Evolutionary conservation across 345 rosid species (phyloP), one percentile per base, ranked within the genome.

Genomic region (Tarenaya hassleriana): DNA sequence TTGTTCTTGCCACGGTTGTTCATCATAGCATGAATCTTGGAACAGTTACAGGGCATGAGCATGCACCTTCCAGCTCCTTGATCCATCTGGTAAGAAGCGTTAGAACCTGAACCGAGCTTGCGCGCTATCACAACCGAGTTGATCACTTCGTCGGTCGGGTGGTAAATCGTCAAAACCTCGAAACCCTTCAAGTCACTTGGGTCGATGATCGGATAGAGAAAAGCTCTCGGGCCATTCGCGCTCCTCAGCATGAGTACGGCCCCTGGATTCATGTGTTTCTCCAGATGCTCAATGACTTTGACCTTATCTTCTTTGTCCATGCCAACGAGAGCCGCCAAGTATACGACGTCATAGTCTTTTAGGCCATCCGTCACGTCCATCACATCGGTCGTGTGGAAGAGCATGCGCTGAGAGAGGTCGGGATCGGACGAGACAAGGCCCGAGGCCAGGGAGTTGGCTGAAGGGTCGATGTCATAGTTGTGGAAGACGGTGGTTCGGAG

Each of bases 281-380:
- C 75, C 70, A 89, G 58, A 58, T 89, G 94, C 12, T 69, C 75
- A 13, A 82, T 65, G 37, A 77, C 75, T 58, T 48, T 66, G 32
- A 66, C 37, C 66, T 85, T 89, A 59, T 73, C 77, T 18, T 76
- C 84, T 74, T 73, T 75, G 47, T 73, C 81, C 95, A 85, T 79
- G 17, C 97, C 97, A 34, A 85, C 97, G 14, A 89, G 72, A 42
- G 97, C 97, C 0, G 92, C 97, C 76, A 89, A 70, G 77, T 85
- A 89, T 27, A 89, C 74, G 3, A 89, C 92, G 13, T 89, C 97
- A 40, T 77, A 79, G n/a, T 85, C 80, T 40, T 66, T 60, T 10
- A 88, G 16, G n/a, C 48, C 85, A 13, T 62, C 55, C 1, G 76
- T 64, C 16, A 84, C 77, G 8, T 75, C 49, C 75, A 81, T 44